Percentiles rank a stretch among this genome's conserved stretches.
phyloP scores from a whole-genome alignment of 2,329 filamentous ascomycete species.

The Ophiobolus disseminans region DNA sequence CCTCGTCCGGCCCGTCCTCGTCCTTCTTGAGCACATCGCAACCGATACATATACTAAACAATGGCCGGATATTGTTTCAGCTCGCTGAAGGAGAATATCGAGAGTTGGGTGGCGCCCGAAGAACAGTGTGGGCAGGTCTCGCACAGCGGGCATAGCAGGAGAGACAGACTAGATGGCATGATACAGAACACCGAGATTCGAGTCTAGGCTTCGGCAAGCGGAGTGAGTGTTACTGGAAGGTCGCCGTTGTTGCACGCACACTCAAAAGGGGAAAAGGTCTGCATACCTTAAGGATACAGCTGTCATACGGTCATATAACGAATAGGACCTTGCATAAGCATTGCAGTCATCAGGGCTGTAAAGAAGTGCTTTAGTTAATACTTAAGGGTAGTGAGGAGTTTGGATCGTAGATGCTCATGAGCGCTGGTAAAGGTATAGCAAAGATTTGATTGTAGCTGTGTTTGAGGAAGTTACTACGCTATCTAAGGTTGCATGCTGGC shows the following conservation, averaged over 20 bases:
- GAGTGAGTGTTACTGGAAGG: constrained; percentile 8
- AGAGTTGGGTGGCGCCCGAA: not conserved
- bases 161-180: not conserved
- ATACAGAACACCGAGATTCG: not conserved
- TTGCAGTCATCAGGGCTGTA: constrained; percentile 15
- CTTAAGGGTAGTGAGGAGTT: constrained; percentile 17
- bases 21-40: not conserved
- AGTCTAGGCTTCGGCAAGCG: constrained; percentile 13
- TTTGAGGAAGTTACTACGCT: constrained; percentile 11
- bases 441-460: constrained; percentile 15
- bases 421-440: constrained; percentile 13
- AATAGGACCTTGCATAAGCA: constrained; percentile 18
- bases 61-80: not conserved
- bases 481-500: constrained; percentile 16
- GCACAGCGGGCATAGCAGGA: not conserved
- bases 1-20: constrained; percentile 5
- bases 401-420: constrained; percentile 14
- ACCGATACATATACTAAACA: not conserved
- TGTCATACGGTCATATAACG: constrained; percentile 17
- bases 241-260: constrained; percentile 10
- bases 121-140: not conserved
- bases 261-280: constrained; percentile 12
- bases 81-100: not conserved
- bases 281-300: constrained; percentile 21
- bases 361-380: constrained; percentile 15